Evolutionary conservation across 1,284 basidiomycete genomes (phyloP), one percentile per base, ranked within the genome.

Genomic region (Sanghuangporus weigelae): DNA sequence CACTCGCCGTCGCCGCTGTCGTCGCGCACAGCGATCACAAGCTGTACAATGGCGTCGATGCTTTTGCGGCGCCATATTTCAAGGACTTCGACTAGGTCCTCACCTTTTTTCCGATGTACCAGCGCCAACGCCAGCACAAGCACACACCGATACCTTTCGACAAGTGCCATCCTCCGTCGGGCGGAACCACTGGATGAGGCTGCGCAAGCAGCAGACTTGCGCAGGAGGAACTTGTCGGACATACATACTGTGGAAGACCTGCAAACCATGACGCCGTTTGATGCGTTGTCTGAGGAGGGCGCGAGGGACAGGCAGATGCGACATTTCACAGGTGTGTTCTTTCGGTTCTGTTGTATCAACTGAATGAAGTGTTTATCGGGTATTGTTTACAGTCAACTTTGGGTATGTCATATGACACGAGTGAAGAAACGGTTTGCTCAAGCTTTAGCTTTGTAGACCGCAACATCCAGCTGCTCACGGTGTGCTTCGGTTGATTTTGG

Each of bases 381-480:
- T 14, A 12, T 49, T 23, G 48, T 16, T 50, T 61, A 23, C 70
- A 93, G 93, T 96, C 70, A 95, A 96, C 81, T 95, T 96, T 74
- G 93, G 93, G 87, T 89, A 69, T 67, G 84, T 74, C 48, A 63
- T 35, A 19, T 58, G 12, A 8, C 51, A 14, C 40, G 19, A 42
- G 21, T n/a, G 3, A 23, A 23, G 44, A 26, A 19, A 23, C 7
- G 10, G 49, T 21, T 63, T 16, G 26, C 42, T 64, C 44, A 59
- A 31, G 26, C 26, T 31, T 49, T n/a, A 31, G 23, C 51, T 7
- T 36, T 35, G 51, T 68, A 92, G 90, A 68, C 95, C 96, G 66
- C 96, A 99, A 77, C 96, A 99, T 82, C 96, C 96, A 63, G 97
- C 96, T 66, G 96, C 96, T 38, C 96, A 99, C 77, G 96, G 96